These are phyloP conservation scores for Fusarium sp. DNA, from an alignment of 2,329 filamentous ascomycete genomes.

Conservation along the genomic window DNA sequence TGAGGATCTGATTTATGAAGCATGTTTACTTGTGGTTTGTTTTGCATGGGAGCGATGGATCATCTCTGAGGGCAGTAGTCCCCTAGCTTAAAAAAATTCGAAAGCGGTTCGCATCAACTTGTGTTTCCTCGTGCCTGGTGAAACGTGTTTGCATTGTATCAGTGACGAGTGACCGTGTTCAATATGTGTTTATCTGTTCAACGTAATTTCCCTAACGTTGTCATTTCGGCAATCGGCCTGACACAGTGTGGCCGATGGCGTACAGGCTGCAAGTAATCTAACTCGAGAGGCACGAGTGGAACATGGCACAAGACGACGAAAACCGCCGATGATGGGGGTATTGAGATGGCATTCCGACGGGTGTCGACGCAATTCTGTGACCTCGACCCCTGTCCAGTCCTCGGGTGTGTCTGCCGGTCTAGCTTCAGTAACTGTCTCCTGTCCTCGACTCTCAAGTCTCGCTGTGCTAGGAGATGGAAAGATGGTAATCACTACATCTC, in stretches of 20 bases:
- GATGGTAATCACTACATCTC: conserved; percentile 79
- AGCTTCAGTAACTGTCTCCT: neutral
- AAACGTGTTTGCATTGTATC: conserved; percentile 19
- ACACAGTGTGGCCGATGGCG: conserved; percentile 4
- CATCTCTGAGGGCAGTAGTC: conserved; percentile 18
- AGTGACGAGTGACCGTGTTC: neutral
- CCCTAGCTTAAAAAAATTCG: conserved; percentile 28
- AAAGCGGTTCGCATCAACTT: conserved; percentile 26
- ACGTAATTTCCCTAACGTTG: neutral
- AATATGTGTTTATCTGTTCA: conserved; percentile 3
- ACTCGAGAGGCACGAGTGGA: conserved; percentile 21
- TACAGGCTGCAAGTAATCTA: conserved; percentile 14
- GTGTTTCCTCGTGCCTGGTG: conserved; percentile 4
- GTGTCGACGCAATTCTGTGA: conserved; percentile 39
- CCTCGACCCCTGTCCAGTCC: conserved; percentile 18
- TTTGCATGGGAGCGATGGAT: conserved; percentile 28
- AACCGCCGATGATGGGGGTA: conserved; percentile 34
- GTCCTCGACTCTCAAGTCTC: neutral
- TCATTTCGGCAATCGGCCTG: conserved; percentile 1
- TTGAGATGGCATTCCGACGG: conserved; percentile 32
- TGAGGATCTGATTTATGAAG: conserved; percentile 33
- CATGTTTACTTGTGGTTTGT: conserved; percentile 28
- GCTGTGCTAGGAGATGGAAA: neutral
- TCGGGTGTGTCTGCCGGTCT: conserved; percentile 10
- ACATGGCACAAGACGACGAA: conserved; percentile 29